phyloP scores from a whole-genome alignment of 495 filamentous ascomycete species.

The Penicillium odoratum region DNA sequence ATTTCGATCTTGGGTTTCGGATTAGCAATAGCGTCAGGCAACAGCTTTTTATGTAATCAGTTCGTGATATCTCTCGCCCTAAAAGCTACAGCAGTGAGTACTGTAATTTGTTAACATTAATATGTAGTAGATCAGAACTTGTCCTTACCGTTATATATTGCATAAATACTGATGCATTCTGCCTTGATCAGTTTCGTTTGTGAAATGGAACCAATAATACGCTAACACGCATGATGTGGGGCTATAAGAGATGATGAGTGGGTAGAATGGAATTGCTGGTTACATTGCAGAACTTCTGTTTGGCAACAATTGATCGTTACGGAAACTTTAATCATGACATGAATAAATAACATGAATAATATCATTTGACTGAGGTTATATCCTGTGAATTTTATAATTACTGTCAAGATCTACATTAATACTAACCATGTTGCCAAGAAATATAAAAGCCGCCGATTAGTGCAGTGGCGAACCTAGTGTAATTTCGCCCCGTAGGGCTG shows the following conservation, averaged over 20 bases:
- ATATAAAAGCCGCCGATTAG: neutral
- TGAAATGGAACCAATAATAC: neutral
- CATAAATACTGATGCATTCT: neutral
- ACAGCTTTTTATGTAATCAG: neutral
- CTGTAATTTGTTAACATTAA: too few relatives aligned
- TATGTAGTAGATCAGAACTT: neutral
- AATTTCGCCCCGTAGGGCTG: conserved; percentile 26
- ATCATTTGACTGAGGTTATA: too few relatives aligned
- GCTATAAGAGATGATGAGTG: neutral
- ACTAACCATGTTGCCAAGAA: too few relatives aligned
- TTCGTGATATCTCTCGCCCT: neutral
- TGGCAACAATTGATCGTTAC: neutral
- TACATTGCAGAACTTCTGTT: neutral
- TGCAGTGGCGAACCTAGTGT: conserved; percentile 13
- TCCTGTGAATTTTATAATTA: too few relatives aligned
- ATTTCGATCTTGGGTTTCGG: neutral
- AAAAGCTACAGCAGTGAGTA: neutral
- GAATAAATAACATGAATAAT: too few relatives aligned
- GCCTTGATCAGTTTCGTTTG: too few relatives aligned
- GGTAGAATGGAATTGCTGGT: neutral
- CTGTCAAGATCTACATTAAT: too few relatives aligned
- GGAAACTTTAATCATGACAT: neutral
- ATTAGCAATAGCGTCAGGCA: neutral
- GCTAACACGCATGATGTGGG: neutral
- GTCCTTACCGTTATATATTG: neutral